Conservation (phyloP, 805 yeast species). For the Cyberlindnera amylophila region DNA sequence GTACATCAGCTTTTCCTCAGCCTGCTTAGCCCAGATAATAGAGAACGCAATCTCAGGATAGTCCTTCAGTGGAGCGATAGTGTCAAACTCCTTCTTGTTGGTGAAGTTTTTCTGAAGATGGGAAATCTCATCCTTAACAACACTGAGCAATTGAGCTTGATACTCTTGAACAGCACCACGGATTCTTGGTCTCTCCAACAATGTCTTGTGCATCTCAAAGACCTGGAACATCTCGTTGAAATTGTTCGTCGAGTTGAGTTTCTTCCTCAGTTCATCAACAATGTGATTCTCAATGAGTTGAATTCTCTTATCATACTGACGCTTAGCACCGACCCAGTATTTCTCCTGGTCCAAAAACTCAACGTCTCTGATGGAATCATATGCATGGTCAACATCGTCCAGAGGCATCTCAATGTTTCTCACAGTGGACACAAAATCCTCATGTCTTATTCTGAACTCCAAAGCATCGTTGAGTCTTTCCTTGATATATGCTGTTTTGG, state of each 20-base stretch:
- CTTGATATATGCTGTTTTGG: constrained; percentile 37
- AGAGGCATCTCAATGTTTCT: constrained; percentile 15
- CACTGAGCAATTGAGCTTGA: constrained; percentile 46
- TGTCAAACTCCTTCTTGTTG: constrained; percentile 33
- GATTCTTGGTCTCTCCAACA: constrained; percentile 50
- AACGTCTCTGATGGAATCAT: constrained; percentile 34
- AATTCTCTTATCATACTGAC: constrained; percentile 39
- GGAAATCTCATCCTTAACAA: constrained; percentile 45
- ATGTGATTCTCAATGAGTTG: constrained; percentile 44
- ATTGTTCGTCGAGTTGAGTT: constrained; percentile 36
- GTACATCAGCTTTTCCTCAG: constrained; percentile 39
- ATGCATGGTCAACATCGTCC: constrained; percentile 39
- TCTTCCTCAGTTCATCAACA: constrained; percentile 35
- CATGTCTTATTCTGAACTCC: constrained; percentile 50
- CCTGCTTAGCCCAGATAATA: constrained; percentile 51
- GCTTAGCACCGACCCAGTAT: constrained; percentile 40
- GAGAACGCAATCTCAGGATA: constrained; percentile 45
- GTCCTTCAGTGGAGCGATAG: constrained; percentile 39
- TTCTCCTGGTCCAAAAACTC: constrained; percentile 37
- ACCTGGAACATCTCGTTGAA: constrained; percentile 49
- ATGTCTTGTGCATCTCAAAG: constrained; percentile 44
- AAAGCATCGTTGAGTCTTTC: constrained; percentile 41
- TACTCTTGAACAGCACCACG: constrained; percentile 58
- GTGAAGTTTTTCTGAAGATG: constrained; percentile 39
- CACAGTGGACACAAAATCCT: constrained; percentile 41